Evolutionary conservation across 257 asterid genomes (phyloP), one percentile per base, ranked within the genome.

Genomic region (Fraxinus pennsylvanica): DNA sequence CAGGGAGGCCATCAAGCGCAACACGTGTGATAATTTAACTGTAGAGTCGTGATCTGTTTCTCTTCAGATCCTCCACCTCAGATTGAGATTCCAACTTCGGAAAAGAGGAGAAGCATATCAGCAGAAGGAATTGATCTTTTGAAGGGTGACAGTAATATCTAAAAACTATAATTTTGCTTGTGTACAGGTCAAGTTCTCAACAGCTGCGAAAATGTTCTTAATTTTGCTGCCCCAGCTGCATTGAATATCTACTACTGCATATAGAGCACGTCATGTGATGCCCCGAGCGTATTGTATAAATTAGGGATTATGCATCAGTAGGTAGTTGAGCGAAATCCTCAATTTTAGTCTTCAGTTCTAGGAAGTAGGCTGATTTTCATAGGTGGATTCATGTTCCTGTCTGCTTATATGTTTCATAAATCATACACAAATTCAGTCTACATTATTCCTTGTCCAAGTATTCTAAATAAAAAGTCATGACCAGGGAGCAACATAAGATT

Each of bases 41-140:
- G 92, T 88, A 3, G 73, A 32, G 33, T 88, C 36, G 89, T 88
- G 6, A 80, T 88, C 12, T 88, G 89, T 71, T 88, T 88, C 85
- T 86, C 90, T 1, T 65, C 77, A 0, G 80, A 84, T 10, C 92
- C 90, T 6, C 92, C 92, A 0, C 89, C 90, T 19, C 77, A 52
- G 14, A 86, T 88, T 6, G 85, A 86, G 30, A 71, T 86, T 65
- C 92, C 87, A 0, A 82, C 65, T 30, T 79, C 86, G 3, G 81
- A 82, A 4, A 84, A 79, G 90, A 81, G 88, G 86, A 82, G 92
- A 81, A 88, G 90, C 83, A 88, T 88, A 27, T 86, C 92, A 3
- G 87, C 89, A 1, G 92, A 88, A 70, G 92, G 92, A 76, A 38
- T 88, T 73, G 92, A 88, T 80, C 80, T 88, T 65, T 66, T 88